Conservation (phyloP, 345 rosid genomes). For the Ceriops zippeliana region DNA sequence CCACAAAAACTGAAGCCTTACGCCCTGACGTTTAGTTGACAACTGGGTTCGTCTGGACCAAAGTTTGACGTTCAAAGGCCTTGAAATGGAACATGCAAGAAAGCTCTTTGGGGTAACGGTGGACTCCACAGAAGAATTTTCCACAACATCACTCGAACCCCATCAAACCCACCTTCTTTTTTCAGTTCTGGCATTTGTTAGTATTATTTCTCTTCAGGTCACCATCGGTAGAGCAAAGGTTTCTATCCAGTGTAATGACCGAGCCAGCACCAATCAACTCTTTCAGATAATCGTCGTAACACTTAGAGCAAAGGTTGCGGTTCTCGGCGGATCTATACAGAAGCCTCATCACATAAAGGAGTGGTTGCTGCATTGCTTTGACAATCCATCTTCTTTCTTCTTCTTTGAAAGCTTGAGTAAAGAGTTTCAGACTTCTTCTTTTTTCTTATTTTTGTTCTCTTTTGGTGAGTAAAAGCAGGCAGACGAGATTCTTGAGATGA, state of each 20-base stretch:
- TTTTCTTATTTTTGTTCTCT: too few species aligned
- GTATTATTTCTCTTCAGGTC: not conserved
- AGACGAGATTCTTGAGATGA: too few species aligned
- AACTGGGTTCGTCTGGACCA: conserved; percentile 20
- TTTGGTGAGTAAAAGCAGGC: too few species aligned
- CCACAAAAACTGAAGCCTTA: not conserved
- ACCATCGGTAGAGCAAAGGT: too few species aligned
- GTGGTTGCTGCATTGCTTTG: not conserved
- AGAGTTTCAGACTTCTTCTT: too few species aligned
- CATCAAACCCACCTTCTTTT: conserved; percentile 16
- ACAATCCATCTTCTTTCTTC: not conserved
- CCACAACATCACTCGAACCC: conserved; percentile 33
- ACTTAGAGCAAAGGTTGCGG: conserved; percentile 31
- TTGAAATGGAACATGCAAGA: conserved; percentile 33
- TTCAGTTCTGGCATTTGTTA: conserved; percentile 12
- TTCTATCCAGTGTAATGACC: too few species aligned
- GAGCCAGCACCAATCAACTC: not conserved
- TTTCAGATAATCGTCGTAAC: conserved; percentile 25
- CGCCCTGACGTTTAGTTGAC: conserved; percentile 4
- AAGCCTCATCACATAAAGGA: conserved; percentile 26
- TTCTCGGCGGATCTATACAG: conserved; percentile 17
- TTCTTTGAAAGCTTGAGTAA: too few species aligned
- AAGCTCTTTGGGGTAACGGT: conserved; percentile 36
- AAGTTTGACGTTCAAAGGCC: conserved; percentile 12
- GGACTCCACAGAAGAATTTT: conserved; percentile 23